These are phyloP conservation scores for Cercospora brassicicola DNA, from an alignment of 2,329 filamentous ascomycete genomes.

Conservation along the genomic window DNA sequence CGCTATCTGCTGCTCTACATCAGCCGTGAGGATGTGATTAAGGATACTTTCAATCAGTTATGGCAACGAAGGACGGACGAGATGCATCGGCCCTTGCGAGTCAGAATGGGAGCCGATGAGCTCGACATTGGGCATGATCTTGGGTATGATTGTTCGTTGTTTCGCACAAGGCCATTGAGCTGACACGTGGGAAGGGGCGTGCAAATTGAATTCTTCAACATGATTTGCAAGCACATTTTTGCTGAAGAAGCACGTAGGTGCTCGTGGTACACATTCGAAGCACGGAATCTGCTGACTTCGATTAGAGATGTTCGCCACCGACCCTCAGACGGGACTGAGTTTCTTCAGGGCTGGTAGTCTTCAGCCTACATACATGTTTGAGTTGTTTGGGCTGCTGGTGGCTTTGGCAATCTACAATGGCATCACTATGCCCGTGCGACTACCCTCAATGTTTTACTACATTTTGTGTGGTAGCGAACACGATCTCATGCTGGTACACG, in stretches of 20 bases:
- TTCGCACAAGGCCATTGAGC: background rate
- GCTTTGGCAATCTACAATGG: constrained; percentile 92
- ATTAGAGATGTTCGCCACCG: constrained; percentile 72
- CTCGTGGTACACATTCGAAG: background rate
- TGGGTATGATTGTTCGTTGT: constrained; percentile 40
- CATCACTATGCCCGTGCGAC: constrained; percentile 83
- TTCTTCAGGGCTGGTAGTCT: constrained; percentile 85
- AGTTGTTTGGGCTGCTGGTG: constrained; percentile 82
- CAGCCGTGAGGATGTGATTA: constrained; percentile 44
- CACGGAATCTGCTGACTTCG: background rate
- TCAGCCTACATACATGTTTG: constrained; percentile 85
- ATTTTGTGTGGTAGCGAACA: constrained; percentile 58
- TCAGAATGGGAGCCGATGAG: constrained; percentile 74
- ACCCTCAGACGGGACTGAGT: constrained; percentile 71
- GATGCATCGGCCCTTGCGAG: constrained; percentile 80
- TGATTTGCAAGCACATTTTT: constrained; percentile 77
- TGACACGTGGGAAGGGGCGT: constrained; percentile 62
- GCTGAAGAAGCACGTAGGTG: constrained; percentile 68
- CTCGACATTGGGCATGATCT: constrained; percentile 91
- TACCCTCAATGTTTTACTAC: constrained; percentile 80
- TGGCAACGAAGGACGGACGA: constrained; percentile 84
- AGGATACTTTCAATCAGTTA: constrained; percentile 71
- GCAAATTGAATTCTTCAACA: constrained; percentile 91
- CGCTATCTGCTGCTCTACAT: constrained; percentile 49
- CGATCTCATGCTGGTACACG: background rate